phyloP scores from a whole-genome alignment of 176 grass and related monocot genomes.

The Panicum miliaceum region DNA sequence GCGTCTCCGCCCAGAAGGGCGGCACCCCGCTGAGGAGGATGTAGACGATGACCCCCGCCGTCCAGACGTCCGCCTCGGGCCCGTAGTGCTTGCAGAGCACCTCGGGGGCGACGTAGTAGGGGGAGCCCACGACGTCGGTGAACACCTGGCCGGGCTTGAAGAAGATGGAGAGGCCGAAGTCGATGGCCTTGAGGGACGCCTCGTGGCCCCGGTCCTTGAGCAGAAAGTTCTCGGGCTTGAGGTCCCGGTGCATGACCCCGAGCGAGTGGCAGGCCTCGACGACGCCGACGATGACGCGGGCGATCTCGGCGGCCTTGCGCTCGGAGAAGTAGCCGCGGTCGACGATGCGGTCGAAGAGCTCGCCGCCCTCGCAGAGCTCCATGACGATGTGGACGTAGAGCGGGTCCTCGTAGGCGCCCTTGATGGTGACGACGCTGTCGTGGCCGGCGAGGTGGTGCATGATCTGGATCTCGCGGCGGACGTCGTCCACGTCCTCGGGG shows the following conservation, averaged over 20 bases:
- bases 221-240: slow-evolving; percentile 79
- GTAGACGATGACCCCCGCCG: slow-evolving; percentile 74
- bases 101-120: slow-evolving; percentile 81
- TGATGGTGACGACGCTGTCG: slow-evolving; percentile 68
- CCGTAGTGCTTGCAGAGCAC: slow-evolving; percentile 83
- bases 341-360: slow-evolving; percentile 76
- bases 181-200: slow-evolving; percentile 69
- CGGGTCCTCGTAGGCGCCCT: slow-evolving; percentile 76
- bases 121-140: slow-evolving; percentile 69
- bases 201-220: slow-evolving; percentile 37
- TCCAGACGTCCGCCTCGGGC: slow-evolving; percentile 77
- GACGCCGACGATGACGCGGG: slow-evolving; percentile 66
- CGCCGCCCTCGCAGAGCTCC: slow-evolving; percentile 77
- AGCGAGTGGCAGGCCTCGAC: slow-evolving; percentile 81
- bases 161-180: slow-evolving; percentile 82
- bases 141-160: slow-evolving; percentile 82
- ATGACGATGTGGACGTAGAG: slow-evolving; percentile 79
- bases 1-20: slow-evolving; percentile 80
- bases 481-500: slow-evolving; percentile 71
- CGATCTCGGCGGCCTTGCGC: slow-evolving; percentile 65
- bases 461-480: slow-evolving; percentile 80
- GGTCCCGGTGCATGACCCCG: slow-evolving; percentile 73
- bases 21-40: slow-evolving; percentile 75
- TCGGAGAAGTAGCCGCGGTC: slow-evolving; percentile 71
- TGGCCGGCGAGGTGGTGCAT: slow-evolving; percentile 74